Conservation (phyloP, 2,329 filamentous ascomycete species). For the Sporothrix humicola region DNA sequence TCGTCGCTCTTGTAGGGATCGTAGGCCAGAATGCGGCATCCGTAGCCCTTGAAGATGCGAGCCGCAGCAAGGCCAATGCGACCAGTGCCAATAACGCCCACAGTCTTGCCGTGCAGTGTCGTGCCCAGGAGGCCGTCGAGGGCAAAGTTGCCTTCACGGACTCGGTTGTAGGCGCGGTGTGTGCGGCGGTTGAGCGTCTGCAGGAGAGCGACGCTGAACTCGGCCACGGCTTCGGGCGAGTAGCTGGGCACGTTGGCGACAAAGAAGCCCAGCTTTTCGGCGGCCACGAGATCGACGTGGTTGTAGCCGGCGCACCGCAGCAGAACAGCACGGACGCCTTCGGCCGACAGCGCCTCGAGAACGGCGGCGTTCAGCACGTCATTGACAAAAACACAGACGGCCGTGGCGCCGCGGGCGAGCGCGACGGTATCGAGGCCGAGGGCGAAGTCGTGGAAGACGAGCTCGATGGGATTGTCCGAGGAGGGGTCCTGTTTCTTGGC, state of each 20-base stretch:
- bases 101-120: conserved; percentile 68
- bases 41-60: conserved; percentile 67
- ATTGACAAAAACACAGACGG: conserved; percentile 73
- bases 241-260: conserved; percentile 72
- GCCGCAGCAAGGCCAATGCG: conserved; percentile 68
- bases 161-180: conserved; percentile 70
- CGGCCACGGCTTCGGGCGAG: conserved; percentile 71
- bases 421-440: conserved; percentile 61
- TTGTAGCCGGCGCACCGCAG: conserved; percentile 73
- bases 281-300: conserved; percentile 65
- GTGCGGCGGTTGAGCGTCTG: conserved; percentile 72
- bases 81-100: conserved; percentile 69
- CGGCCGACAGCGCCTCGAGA: conserved; percentile 54
- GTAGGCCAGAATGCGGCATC: conserved; percentile 65
- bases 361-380: conserved; percentile 60
- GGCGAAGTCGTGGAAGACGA: conserved; percentile 64
- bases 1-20: conserved; percentile 61
- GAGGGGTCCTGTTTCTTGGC: conserved; percentile 39
- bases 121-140: conserved; percentile 67
- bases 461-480: conserved; percentile 47
- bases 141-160: conserved; percentile 71
- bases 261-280: conserved; percentile 60
- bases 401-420: conserved; percentile 58
- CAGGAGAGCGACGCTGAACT: conserved; percentile 70
- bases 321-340: conserved; percentile 63